Evolutionary conservation across 805 yeast species (phyloP), one percentile per base, ranked within the genome.

Genomic region (Candida tibetensis): DNA sequence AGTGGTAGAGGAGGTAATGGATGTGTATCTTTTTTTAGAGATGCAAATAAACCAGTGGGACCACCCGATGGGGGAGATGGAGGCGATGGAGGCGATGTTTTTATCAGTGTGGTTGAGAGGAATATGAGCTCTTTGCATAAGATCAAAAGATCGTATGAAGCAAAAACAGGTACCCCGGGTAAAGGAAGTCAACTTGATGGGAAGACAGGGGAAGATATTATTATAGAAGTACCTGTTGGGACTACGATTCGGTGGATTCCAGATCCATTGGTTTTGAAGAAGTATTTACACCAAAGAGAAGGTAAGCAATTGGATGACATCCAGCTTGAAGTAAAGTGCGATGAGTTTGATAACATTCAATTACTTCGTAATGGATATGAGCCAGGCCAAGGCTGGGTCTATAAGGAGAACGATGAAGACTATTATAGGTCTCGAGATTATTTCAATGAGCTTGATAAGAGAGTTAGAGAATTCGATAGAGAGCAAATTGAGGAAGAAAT

Each of bases 31-130:
- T 93, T 93, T 60, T 75, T 82, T 42, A 70, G 96, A 47, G 98
- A 88, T 48, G 85, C 95, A 3, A 86, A 89, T 28, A 64, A 86
- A 30, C 72, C 95, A 0, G 72, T 74, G 14, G 99, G 99, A 0
- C 98, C 99, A 0, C 95, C 99, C 0, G 95, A 90, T 60, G 99
- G 99, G n/a, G 99, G 99, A 7, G 97, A 93, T 63, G 99, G 99
- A 21, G 99, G 98, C 4, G 66, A 72, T 44, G 99, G 99, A 16
- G 99, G 99, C 2, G 73, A 82, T 37, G 74, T 93, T 2, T 91
- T 83, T 55, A 77, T 93, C 2, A 86, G 82, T 55, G 96, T 95
- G 2, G 80, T 82, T 1, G 77, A 77, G 34, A 30, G 32, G 30
- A 85, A 85, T 16, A 51, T 85, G 30, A 76, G 80, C 26, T 82